Base-by-base conservation (phyloP, 495 filamentous ascomycete species). In the Rhizodiscina lignyota region DNA sequence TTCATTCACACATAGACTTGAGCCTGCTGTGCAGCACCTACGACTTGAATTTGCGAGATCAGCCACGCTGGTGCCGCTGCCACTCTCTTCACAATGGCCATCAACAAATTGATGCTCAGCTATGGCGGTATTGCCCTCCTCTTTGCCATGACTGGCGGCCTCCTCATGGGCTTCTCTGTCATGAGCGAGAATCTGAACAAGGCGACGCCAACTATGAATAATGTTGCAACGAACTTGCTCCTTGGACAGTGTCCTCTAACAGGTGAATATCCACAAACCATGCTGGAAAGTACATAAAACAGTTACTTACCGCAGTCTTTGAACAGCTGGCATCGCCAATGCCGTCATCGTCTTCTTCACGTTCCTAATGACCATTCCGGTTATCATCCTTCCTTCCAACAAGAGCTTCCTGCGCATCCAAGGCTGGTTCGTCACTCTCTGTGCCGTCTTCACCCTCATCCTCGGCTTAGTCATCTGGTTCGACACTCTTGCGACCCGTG, bases 401-500 rank as follows among this genome's bases (percentile, higher is more conserved):
- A 52, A 52, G 13, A 37, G 43, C 38, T 61, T 55, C 53, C 51
- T 63, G 6, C 50, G 53, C 48, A 38, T 71, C 5, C 67, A 72
- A 35, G 63, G 59, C 20, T 75, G 63, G 56, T 53, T 79, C 43
- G 56, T 76, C 4, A 61, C 73, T 20, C 43, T 72, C 34, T 75
- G 67, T 54, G 62, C 61, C 6, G 29, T 73, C 21, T 79, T 78
- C 52, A 80, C 70, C 19, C 54, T 83, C 45, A 47, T 66, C 31
- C 52, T 82, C 4, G 79, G 79, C 17, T 49, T 84, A 33, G 59
- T 64, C 23, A 55, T 83, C 36, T 84, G 79, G 79, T 66, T 80
- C 42, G 51, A 68, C 35, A 84, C 79, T 2, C 60, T 84, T 37
- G 64, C 60, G 47, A 74, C 72, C 19, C 63, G 72, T 40, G 54